Percentiles rank a stretch among this genome's conserved stretches.
phyloP scores from a whole-genome alignment of 257 asterid genomes.

The Scutellaria galericulata region DNA sequence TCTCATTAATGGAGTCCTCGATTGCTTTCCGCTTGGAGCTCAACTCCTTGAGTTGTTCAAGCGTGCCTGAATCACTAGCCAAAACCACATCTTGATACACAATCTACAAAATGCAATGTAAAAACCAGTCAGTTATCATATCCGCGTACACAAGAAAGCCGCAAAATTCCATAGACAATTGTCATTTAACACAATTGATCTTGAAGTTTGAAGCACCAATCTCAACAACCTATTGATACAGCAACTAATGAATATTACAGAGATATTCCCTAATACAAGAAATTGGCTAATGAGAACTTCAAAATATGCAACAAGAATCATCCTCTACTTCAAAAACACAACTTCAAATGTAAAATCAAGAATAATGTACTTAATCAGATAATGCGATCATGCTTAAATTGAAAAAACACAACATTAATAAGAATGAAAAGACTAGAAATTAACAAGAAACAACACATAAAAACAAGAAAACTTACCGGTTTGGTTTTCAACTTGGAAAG shows the following conservation, averaged over 20 bases:
- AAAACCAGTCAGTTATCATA: constrained; percentile 13
- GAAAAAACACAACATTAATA: neutral
- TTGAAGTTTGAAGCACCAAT: neutral
- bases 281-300: constrained; percentile 3
- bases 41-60: constrained; percentile 66
- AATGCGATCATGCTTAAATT: neutral
- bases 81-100: constrained; percentile 44
- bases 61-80: constrained; percentile 54
- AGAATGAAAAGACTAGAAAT: neutral
- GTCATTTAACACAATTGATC: neutral
- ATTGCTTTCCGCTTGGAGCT: constrained; percentile 69
- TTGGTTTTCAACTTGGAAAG: constrained; percentile 59
- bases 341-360: neutral
- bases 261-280: constrained; percentile 2
- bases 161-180: constrained; percentile 2
- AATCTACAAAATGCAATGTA: constrained; percentile 41
- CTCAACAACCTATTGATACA: neutral
- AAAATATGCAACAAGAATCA: neutral
- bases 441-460: too few relatives aligned
- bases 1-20: constrained; percentile 53
- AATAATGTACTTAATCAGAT: constrained; percentile 14
- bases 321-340: neutral
- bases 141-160: neutral
- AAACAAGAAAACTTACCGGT: constrained; percentile 44
- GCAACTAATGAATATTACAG: neutral